These are phyloP conservation scores for Colletotrichum cordylinicola DNA, from an alignment of 2,329 filamentous ascomycete species.

Conservation along the genomic window DNA sequence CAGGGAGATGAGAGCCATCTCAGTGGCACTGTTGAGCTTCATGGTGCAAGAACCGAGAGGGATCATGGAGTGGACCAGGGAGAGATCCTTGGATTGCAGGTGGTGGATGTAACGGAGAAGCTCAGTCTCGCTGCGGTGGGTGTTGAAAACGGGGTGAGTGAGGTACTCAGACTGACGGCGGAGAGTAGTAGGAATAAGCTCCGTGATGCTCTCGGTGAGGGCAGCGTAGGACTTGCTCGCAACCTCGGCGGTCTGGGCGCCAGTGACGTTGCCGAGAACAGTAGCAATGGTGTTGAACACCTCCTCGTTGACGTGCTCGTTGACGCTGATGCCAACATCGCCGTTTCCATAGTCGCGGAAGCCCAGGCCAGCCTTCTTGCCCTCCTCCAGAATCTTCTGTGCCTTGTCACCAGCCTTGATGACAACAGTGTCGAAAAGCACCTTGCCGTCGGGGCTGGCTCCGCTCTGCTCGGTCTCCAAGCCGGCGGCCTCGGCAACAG, in stretches of 20 bases:
- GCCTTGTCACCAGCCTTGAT: conserved; percentile 62
- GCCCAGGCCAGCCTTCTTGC: conserved; percentile 59
- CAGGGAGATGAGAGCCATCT: conserved; percentile 88
- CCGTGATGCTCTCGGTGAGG: conserved; percentile 38
- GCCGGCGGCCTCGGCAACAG: conserved; percentile 66
- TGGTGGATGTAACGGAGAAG: conserved; percentile 93
- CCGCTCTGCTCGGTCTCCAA: conserved; percentile 66
- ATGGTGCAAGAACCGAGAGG: conserved; percentile 96
- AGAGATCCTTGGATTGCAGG: conserved; percentile 92
- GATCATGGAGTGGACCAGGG: conserved; percentile 96
- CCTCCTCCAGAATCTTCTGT: conserved; percentile 54
- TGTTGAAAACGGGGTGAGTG: conserved; percentile 93
- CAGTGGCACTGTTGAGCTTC: conserved; percentile 94
- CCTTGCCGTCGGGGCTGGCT: conserved; percentile 59
- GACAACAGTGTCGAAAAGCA: conserved; percentile 82
- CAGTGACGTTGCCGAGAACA: conserved; percentile 31
- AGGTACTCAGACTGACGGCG: conserved; percentile 78
- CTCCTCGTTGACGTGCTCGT: conserved; percentile 65
- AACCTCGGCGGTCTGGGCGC: conserved; percentile 42
- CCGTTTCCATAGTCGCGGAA: conserved; percentile 66
- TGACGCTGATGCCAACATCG: conserved; percentile 76
- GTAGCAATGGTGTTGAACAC: conserved; percentile 54
- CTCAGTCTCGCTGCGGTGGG: conserved; percentile 93
- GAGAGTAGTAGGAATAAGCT: conserved; percentile 61
- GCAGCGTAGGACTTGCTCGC: conserved; percentile 41